A percentile compares a stretch with the other conserved stretches of the same genome.
phyloP scores from a whole-genome alignment of 257 asterid genomes.

The Striga asiatica region DNA sequence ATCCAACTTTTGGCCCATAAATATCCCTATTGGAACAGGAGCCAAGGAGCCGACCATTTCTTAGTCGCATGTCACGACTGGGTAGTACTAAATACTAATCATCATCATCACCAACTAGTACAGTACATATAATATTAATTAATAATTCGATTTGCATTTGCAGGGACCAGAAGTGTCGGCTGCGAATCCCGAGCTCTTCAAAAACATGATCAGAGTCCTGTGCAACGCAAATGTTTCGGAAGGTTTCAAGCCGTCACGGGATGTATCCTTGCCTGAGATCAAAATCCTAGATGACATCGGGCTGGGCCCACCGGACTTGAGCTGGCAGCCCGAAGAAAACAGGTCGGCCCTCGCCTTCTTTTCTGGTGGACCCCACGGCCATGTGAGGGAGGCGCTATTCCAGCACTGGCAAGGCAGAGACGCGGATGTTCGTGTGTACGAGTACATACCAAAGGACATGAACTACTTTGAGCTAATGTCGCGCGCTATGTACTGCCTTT shows the following conservation, averaged over 20 bases:
- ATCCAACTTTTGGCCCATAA: slow-evolving; percentile 21
- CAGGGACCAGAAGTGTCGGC: slow-evolving; percentile 42
- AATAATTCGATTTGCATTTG: too few relatives aligned
- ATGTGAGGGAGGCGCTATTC: slow-evolving; percentile 27
- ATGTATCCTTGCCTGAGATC: slow-evolving; percentile 46
- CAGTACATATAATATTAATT: too few relatives aligned
- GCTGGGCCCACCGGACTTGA: slow-evolving; percentile 26
- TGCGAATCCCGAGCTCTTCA: slow-evolving; percentile 19
- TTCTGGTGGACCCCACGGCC: slow-evolving; percentile 59
- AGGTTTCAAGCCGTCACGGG: slow-evolving; percentile 42
- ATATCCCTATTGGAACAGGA: slow-evolving; percentile 48
- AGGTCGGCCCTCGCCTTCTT: slow-evolving; percentile 41
- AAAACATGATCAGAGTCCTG: slow-evolving; percentile 36
- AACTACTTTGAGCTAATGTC: slow-evolving; percentile 34
- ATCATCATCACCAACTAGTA: too few relatives aligned
- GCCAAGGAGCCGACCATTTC: slow-evolving; percentile 55
- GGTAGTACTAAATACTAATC: too few relatives aligned
- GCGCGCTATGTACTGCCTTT: slow-evolving; percentile 33
- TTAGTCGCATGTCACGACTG: slow-evolving; percentile 59
- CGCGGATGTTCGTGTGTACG: slow-evolving; percentile 30
- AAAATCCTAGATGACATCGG: background rate
- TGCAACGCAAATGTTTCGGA: slow-evolving; percentile 63
- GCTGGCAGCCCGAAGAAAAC: background rate
- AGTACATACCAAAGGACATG: slow-evolving; percentile 31
- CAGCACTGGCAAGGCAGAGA: slow-evolving; percentile 32